These are phyloP conservation scores for Nitzschia putrida DNA, from an alignment of 108 stramenopile genomes.

Conservation along the genomic window DNA sequence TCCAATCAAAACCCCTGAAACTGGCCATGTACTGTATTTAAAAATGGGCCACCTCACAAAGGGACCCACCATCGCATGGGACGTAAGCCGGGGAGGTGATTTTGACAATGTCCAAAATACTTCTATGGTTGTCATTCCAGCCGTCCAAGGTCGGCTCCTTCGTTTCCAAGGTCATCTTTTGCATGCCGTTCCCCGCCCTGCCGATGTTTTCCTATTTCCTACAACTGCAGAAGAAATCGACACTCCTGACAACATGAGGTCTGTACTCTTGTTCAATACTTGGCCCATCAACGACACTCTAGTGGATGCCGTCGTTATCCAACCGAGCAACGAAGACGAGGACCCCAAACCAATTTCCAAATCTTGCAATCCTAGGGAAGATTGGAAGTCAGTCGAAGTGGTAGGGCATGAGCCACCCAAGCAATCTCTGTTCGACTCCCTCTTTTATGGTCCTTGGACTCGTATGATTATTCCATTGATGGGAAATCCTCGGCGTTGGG, in stretches of 20 bases:
- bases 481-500: conserved; percentile 6
- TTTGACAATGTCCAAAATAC: conserved; percentile 22
- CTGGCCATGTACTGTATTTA: conserved; percentile 63
- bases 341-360: neutral
- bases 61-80: conserved; percentile 60
- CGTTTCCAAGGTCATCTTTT: conserved; percentile 57
- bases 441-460: neutral
- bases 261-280: conserved; percentile 64
- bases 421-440: neutral
- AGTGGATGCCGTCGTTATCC: conserved; percentile 1
- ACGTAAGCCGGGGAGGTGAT: conserved; percentile 46
- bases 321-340: neutral
- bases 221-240: conserved; percentile 34
- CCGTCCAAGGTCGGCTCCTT: conserved; percentile 48
- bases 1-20: conserved; percentile 19
- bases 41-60: conserved; percentile 51
- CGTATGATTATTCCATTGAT: neutral
- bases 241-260: conserved; percentile 48
- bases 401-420: neutral
- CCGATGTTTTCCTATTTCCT: conserved; percentile 57
- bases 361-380: neutral
- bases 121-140: conserved; percentile 48
- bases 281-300: conserved; percentile 38
- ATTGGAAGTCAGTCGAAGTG: neutral
- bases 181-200: conserved; percentile 66